A percentile compares a stretch with the other conserved stretches of the same genome.
phyloP scores from a whole-genome alignment of 2,329 filamentous ascomycete species.

The Byssochlamys sp. region DNA sequence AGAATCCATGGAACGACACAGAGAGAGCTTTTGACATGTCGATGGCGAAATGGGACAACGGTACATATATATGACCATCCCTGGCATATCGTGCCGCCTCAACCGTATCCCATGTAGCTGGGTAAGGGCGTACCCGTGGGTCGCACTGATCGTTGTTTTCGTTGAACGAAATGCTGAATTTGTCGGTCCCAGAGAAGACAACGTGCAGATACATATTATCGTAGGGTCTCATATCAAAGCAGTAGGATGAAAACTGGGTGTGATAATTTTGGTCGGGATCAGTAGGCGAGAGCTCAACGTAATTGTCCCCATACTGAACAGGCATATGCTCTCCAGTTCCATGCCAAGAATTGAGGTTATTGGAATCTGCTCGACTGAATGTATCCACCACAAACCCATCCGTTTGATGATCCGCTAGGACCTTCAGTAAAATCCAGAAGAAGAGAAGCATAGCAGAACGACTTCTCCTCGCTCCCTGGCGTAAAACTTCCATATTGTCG shows the following conservation, averaged over 20 bases:
- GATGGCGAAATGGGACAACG: constrained; percentile 57
- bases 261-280: constrained; percentile 55
- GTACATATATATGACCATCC: constrained; percentile 53
- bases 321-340: constrained; percentile 53
- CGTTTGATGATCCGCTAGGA: not conserved
- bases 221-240: constrained; percentile 48
- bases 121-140: constrained; percentile 47
- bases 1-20: constrained; percentile 57
- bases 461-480: not conserved
- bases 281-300: constrained; percentile 48
- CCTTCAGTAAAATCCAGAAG: not conserved
- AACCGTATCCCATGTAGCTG: constrained; percentile 58
- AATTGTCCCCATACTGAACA: constrained; percentile 42
- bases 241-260: constrained; percentile 48
- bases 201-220: constrained; percentile 55
- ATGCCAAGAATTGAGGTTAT: constrained; percentile 57
- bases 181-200: constrained; percentile 51
- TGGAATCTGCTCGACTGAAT: constrained; percentile 45
- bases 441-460: not conserved
- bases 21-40: constrained; percentile 48
- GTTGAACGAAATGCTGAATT: constrained; percentile 56
- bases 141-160: constrained; percentile 57
- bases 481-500: not conserved
- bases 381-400: constrained; percentile 47
- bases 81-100: constrained; percentile 53